phyloP scores from a whole-genome alignment of 164 flowering plant genomes.

The Sextonia rubra region DNA sequence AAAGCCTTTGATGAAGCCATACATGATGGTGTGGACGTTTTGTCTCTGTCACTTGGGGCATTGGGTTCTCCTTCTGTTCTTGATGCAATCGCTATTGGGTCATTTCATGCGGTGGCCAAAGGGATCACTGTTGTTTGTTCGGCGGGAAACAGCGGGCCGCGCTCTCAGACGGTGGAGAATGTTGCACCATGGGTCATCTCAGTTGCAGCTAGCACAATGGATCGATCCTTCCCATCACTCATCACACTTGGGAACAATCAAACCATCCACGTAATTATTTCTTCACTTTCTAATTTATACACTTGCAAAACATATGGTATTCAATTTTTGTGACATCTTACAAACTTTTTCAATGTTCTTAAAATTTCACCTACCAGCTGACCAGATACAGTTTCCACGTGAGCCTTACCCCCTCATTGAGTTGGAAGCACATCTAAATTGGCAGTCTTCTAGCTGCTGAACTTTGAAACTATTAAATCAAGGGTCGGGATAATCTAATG shows the following conservation, averaged over 20 bases:
- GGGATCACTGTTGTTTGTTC: constrained; percentile 46
- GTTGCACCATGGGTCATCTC: constrained; percentile 57
- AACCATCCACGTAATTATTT: constrained; percentile 1
- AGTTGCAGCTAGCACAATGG: constrained; percentile 64
- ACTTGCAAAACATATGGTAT: too few species aligned
- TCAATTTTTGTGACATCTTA: too few species aligned
- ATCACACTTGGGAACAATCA: constrained; percentile 30
- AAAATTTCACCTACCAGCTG: too few species aligned
- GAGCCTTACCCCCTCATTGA: too few species aligned
- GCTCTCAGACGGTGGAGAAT: constrained; percentile 30
- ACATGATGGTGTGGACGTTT: constrained; percentile 12
- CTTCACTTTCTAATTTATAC: too few species aligned
- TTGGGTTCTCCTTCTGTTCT: constrained; percentile 21
- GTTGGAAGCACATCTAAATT: too few species aligned
- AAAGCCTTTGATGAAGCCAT: constrained; percentile 12
- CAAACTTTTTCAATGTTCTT: too few species aligned
- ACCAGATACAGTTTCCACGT: too few species aligned
- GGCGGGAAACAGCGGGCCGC: constrained; percentile 52
- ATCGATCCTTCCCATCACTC: constrained; percentile 36
- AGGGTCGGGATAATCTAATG: too few species aligned
- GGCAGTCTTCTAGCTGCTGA: too few species aligned
- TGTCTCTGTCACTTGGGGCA: constrained; percentile 43
- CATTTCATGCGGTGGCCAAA: constrained; percentile 52
- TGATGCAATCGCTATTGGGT: constrained; percentile 39
- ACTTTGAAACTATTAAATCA: too few species aligned